Evolutionary conservation across 2,329 filamentous ascomycete species (phyloP).

Genomic region (Fusarium citri): DNA sequence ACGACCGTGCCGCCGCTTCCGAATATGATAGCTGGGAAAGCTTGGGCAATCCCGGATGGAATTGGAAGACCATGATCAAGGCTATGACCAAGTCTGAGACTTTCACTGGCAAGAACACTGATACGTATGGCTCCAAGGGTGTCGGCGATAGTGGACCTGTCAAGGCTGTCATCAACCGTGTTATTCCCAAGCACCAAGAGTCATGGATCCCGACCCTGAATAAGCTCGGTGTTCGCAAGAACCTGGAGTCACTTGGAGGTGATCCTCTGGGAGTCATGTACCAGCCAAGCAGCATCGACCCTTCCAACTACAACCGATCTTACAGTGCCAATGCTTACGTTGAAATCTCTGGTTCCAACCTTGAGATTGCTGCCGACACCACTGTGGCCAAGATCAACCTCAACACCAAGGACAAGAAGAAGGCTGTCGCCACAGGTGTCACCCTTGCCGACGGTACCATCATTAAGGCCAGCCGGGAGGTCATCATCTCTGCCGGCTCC

Average conservation of each 20-base stretch:
- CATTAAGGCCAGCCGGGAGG: slow-evolving; percentile 32
- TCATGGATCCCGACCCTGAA: slow-evolving; percentile 58
- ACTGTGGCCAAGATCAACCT: slow-evolving; percentile 37
- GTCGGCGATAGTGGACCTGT: slow-evolving; percentile 34
- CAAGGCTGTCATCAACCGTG: slow-evolving; percentile 53
- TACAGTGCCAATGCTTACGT: slow-evolving; percentile 61
- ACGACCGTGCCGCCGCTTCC: slow-evolving; percentile 41
- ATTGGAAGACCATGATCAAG: slow-evolving; percentile 47
- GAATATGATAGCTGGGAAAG: slow-evolving; percentile 53
- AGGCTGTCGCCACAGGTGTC: slow-evolving; percentile 33
- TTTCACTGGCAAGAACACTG: slow-evolving; percentile 41
- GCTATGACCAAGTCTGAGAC: slow-evolving; percentile 34
- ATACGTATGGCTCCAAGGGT: slow-evolving; percentile 35
- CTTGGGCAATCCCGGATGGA: slow-evolving; percentile 53
- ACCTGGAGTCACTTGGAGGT: slow-evolving; percentile 59
- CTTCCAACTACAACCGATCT: slow-evolving; percentile 58
- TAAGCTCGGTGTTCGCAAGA: slow-evolving; percentile 52
- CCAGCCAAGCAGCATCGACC: slow-evolving; percentile 60
- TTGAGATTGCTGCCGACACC: slow-evolving; percentile 45
- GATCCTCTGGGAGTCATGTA: slow-evolving; percentile 60
- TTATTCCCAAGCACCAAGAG: slow-evolving; percentile 56
- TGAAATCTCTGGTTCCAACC: slow-evolving; percentile 54
- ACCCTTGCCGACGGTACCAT: slow-evolving; percentile 23
- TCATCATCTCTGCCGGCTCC: slow-evolving; percentile 55
- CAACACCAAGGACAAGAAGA: slow-evolving; percentile 33